Evolutionary conservation across 805 yeast genomes (phyloP).

Genomic region (Hanseniaspora lindneri): DNA sequence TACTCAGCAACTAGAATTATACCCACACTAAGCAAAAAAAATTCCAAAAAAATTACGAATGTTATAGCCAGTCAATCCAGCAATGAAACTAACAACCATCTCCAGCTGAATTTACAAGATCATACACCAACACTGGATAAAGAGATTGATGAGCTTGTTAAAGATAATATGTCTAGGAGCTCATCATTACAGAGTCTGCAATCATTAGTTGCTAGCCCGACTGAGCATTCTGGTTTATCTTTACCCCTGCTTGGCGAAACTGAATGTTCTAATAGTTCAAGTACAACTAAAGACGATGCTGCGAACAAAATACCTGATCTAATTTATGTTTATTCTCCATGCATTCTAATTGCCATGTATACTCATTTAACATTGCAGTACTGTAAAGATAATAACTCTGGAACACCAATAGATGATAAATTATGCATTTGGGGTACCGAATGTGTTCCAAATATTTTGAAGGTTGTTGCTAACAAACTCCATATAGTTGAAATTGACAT

Average conservation of each 20-base stretch:
- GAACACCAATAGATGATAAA: conserved; percentile 30
- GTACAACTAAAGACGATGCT: no score
- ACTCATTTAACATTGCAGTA: conserved; percentile 88
- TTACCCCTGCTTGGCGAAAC: not conserved
- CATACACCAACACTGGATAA: conserved; percentile 9
- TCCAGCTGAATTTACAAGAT: not conserved
- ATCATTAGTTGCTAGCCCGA: not conserved
- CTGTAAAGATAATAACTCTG: conserved; percentile 51
- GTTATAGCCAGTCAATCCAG: not conserved
- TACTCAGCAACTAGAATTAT: conserved; percentile 88
- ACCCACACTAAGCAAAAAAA: conserved; percentile 47
- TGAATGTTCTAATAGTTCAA: not conserved
- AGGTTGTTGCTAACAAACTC: conserved; percentile 28
- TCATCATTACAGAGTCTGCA: conserved; percentile 18
- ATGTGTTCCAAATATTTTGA: conserved; percentile 22
- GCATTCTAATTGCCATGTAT: conserved; percentile 87
- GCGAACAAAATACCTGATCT: conserved; percentile 35
- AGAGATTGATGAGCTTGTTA: conserved; percentile 11
- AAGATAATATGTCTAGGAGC: conserved; percentile 18
- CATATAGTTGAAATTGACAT: conserved; percentile 13
- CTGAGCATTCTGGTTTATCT: not conserved
- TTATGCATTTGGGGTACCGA: conserved; percentile 42
- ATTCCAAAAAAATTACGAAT: conserved; percentile 18
- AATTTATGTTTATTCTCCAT: conserved; percentile 82
- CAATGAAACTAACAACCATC: not conserved